phyloP scores from a whole-genome alignment of 2,329 filamentous ascomycete species.

The Trichoderma koningiopsis region DNA sequence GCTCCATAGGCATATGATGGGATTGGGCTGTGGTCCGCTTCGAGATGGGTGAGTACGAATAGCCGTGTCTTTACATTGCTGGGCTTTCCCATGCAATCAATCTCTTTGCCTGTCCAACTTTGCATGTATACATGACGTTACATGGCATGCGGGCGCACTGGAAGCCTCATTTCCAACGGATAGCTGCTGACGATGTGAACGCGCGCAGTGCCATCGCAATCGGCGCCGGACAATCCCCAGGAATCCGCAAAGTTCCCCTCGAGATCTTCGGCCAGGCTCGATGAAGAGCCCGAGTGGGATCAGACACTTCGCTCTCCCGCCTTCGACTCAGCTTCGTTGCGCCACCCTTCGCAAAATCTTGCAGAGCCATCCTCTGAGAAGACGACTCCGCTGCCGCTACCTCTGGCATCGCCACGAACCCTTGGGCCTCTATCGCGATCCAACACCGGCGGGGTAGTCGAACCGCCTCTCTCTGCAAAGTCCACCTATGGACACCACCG shows the following conservation, averaged over 20 bases:
- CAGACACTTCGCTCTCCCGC: slow-evolving; percentile 52
- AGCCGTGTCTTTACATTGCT: neutral
- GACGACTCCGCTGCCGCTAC: slow-evolving; percentile 40
- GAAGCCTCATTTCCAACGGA: slow-evolving; percentile 5
- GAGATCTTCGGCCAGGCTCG: slow-evolving; percentile 53
- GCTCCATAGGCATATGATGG: slow-evolving; percentile 29
- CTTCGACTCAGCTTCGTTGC: slow-evolving; percentile 44
- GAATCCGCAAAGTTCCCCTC: slow-evolving; percentile 55
- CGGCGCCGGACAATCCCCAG: slow-evolving; percentile 57
- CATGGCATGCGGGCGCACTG: neutral
- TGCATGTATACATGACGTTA: neutral
- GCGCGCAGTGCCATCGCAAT: slow-evolving; percentile 58
- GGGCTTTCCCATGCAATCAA: neutral
- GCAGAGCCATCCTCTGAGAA: slow-evolving; percentile 63
- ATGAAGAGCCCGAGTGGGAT: slow-evolving; percentile 59
- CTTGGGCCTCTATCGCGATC: slow-evolving; percentile 47
- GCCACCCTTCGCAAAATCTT: slow-evolving; percentile 55
- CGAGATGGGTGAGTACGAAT: slow-evolving; percentile 36
- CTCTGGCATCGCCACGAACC: slow-evolving; percentile 43
- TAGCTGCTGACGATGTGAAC: slow-evolving; percentile 27
- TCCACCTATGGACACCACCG: slow-evolving; percentile 79
- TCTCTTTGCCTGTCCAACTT: neutral
- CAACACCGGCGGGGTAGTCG: slow-evolving; percentile 44
- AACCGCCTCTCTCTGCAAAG: slow-evolving; percentile 59
- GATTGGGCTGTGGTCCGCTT: slow-evolving; percentile 32